Evolutionary conservation across 2,329 filamentous ascomycete genomes (phyloP), one percentile per base, ranked within the genome.

Genomic region (Nemania bipapillata): DNA sequence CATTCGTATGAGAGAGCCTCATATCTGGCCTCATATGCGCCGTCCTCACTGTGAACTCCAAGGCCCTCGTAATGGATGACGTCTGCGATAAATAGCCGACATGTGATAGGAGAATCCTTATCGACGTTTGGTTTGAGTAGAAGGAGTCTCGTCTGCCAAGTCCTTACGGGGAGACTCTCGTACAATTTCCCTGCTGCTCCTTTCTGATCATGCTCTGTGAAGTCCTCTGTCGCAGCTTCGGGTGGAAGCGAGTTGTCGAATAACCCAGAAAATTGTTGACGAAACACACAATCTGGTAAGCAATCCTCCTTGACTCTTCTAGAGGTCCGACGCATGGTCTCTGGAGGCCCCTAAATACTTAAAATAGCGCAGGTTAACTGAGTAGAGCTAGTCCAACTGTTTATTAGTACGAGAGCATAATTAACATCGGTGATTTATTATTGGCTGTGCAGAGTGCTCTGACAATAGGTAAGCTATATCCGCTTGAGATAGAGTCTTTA

Each of bases 1-100:
- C 45, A 49, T 22, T 22, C 45, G 45, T 49, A 49, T 24, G 45
- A 49, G 45, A 49, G 45, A 24, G 45, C 45, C n/a, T 42, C 37
- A 42, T 42, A 42, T 42, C 37, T 42, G 37, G n/a, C 37, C 37
- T 42, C 37, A 17, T 42, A 17, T 15, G 37, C 5, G 37, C 37
- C 37, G 6, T 42, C 37, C 12, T 42, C 37, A n/a, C n/a, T 17
- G 2, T 42, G 37, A 42, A 42, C n/a, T 42, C 37, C 37, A 42
- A 42, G 37, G 11, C 37, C 37, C 37, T 42, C 37, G 15, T 42
- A 42, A 17, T 42, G 37, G n/a, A 42, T 42, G 37, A 42, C 37
- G 37, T 42, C 15, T 17, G 37, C 37, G n/a, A 42, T 12, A 42
- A 42, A 42, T 17, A 42, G n/a, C 37, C 37, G 37, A 12, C 37